Percentiles rank a stretch among this genome's conserved stretches.
Conservation (phyloP, 176 grass and related monocot genomes). For the Triticum aestivum region IWGSC_CS_RefSeq_v2.1 NC_057814.1:390167525-390168024, state of each 20-base stretch:
- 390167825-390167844: background rate
- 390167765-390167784: slow-evolving; percentile 24
- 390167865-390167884: slow-evolving; percentile 33
- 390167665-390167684: background rate
- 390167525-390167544: background rate
- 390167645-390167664: background rate
- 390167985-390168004: slow-evolving; percentile 96
- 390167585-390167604: slow-evolving; percentile 10
- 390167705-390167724: background rate
- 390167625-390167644: background rate
- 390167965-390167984: slow-evolving; percentile 73
- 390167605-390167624: background rate
- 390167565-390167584: background rate
- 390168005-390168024: slow-evolving; percentile 87
- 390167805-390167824: slow-evolving; percentile 20
- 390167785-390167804: background rate
- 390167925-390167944: slow-evolving; percentile 70
- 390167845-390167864: background rate
- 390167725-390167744: background rate
- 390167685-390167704: slow-evolving; percentile 5
- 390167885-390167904: slow-evolving; percentile 96
- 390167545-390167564: slow-evolving; percentile 3
- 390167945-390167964: slow-evolving; percentile 33
- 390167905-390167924: slow-evolving; percentile 86
- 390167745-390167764: background rate